Evolutionary conservation across 306 rosid genomes (phyloP), one percentile per base, ranked within the genome.

Genomic region (Vachellia collinsii): DNA sequence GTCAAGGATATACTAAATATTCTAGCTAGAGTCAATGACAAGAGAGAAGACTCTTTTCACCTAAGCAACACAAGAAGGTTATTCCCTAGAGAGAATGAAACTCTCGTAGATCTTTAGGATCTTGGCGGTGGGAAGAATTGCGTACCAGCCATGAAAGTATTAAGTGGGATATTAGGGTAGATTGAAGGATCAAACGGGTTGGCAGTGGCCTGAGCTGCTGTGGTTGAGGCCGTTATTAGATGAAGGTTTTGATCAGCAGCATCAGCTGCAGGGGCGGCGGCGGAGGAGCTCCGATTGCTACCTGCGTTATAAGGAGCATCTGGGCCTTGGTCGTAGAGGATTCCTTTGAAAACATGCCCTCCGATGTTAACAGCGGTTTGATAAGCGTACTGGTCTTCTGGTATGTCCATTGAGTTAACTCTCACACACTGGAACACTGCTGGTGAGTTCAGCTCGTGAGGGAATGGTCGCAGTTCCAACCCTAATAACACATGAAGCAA

Each of bases 71-170:
- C 36, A n/a, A 68, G 25, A 39, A 67, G 0, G 39, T 39, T n/a
- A n/a, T n/a, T 74, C 10, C 54, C 41, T 14, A 65, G 46, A 50
- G 29, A 23, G 29, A 23, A 7, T 11, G 73, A 68, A 37, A 74
- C 41, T 19, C 72, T 38, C n/a, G 41, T 63, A 46, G 20, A 46
- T 73, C 39, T 76, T 82, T 87, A 94, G 82, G 94, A 87, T 87
- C 99, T 88, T 64, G 98, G 93, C 53, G 94, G 94, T 81, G 97
- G 99, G 92, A 90, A 96, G 91, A 90, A 90, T 83, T 92, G 99
- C 98, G 98, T 96, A 93, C 99, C 99, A 81, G 99, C 94, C 94
- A 93, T 84, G 88, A 90, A 96, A 23, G 98, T 96, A 65, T 90
- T 96, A 54, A 96, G 77, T 0, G 97, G 92, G 78, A 97, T 75